Percentiles rank a stretch among this genome's conserved stretches.
phyloP scores from a whole-genome alignment of 1,284 basidiomycete species.

The Heterobasidion parviporum region DNA sequence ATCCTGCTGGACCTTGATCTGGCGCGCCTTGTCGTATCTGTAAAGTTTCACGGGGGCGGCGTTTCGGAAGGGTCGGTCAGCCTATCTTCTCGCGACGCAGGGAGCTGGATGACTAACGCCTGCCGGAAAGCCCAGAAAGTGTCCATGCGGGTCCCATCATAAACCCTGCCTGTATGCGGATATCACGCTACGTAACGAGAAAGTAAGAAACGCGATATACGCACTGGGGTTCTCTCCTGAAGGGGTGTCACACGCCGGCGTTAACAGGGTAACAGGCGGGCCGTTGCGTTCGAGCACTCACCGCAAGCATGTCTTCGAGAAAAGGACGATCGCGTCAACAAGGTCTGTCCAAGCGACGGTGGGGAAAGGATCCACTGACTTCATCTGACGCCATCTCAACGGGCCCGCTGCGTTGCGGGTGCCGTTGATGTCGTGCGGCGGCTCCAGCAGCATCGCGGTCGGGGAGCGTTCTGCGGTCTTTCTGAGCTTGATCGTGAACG shows the following conservation, averaged over 20 bases:
- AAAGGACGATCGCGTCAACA: neutral
- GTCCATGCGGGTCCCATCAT: conserved; percentile 34
- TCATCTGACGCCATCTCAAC: conserved; percentile 36
- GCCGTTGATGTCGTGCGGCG: conserved; percentile 30
- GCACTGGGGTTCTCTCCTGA: conserved; percentile 28
- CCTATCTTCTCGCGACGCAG: neutral
- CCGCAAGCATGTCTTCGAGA: conserved; percentile 1
- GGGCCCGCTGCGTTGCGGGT: conserved; percentile 20
- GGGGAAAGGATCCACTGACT: conserved; percentile 15
- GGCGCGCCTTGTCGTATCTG: conserved; percentile 55
- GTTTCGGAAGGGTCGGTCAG: neutral
- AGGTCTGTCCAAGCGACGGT: neutral
- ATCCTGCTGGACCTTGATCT: conserved; percentile 65
- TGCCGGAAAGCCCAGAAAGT: conserved; percentile 34
- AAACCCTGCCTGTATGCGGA: conserved; percentile 18
- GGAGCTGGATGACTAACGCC: conserved; percentile 16
- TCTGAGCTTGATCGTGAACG: conserved; percentile 44
- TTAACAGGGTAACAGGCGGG: neutral
- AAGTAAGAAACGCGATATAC: conserved; percentile 3
- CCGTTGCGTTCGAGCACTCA: neutral
- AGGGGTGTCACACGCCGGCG: neutral
- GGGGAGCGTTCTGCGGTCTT: conserved; percentile 35
- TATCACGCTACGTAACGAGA: neutral
- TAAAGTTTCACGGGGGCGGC: neutral
- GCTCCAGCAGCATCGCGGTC: conserved; percentile 37